phyloP scores from a whole-genome alignment of 2,329 filamentous ascomycete genomes.

The Penicillium hordei region DNA sequence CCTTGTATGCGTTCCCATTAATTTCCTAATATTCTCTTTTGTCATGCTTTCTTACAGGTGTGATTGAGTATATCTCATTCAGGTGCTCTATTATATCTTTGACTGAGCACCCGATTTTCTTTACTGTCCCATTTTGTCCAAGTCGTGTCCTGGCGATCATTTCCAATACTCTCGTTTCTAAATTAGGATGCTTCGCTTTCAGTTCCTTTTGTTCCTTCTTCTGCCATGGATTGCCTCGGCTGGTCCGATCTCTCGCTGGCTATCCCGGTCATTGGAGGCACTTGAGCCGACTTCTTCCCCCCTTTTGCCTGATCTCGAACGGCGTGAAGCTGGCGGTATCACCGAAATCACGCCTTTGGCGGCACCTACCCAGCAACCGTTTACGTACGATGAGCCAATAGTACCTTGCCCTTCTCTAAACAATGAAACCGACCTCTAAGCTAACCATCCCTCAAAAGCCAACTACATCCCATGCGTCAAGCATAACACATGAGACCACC shows the following conservation, averaged over 20 bases:
- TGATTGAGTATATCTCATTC: not conserved
- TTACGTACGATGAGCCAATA: not conserved
- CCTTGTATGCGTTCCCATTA: slow-evolving; percentile 1
- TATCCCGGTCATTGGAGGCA: slow-evolving; percentile 3
- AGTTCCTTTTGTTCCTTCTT: slow-evolving; percentile 14
- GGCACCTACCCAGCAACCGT: not conserved
- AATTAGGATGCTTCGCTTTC: slow-evolving; percentile 20
- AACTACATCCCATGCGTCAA: not conserved
- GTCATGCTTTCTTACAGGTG: not conserved
- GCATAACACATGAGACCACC: not conserved
- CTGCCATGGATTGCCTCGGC: slow-evolving; percentile 21
- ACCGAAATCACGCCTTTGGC: not conserved
- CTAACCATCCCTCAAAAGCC: not conserved
- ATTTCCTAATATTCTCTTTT: not conserved
- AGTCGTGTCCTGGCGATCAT: not conserved
- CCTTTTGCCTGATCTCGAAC: not conserved
- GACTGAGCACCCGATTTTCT: not conserved
- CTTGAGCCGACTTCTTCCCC: not conserved
- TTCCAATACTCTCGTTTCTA: slow-evolving; percentile 1
- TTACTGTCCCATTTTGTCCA: not conserved
- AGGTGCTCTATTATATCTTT: slow-evolving; percentile 5
- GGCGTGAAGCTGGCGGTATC: not conserved
- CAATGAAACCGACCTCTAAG: not conserved
- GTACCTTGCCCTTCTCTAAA: not conserved
- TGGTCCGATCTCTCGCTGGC: slow-evolving; percentile 29